Evolutionary conservation across 805 yeast genomes (phyloP).

Genomic region (Yamadazyma sp.): DNA sequence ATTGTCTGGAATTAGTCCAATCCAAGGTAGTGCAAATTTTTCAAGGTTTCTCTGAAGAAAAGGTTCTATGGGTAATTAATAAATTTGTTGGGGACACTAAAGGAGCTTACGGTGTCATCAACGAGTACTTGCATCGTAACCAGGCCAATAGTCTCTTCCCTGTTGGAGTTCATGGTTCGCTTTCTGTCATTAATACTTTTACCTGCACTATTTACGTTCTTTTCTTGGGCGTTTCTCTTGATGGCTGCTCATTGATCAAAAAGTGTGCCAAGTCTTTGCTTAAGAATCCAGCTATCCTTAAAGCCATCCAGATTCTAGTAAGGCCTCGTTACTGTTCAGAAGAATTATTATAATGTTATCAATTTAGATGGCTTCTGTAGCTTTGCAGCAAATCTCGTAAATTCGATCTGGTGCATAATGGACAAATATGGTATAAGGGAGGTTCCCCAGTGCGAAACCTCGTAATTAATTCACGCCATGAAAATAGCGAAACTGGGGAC

Average conservation of each 20-base stretch:
- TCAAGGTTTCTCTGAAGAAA: slow-evolving; percentile 46
- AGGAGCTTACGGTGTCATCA: slow-evolving; percentile 54
- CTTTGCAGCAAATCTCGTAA: too few relatives aligned
- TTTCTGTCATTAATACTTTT: slow-evolving; percentile 55
- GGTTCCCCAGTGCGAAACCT: too few relatives aligned
- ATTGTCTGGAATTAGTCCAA: slow-evolving; percentile 57
- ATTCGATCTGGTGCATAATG: too few relatives aligned
- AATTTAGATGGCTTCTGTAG: too few relatives aligned
- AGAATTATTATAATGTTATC: slow-evolving; percentile 4
- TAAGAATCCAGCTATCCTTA: slow-evolving; percentile 31
- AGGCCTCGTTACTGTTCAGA: slow-evolving; percentile 9
- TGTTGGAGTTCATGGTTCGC: slow-evolving; percentile 57
- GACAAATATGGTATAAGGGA: too few relatives aligned
- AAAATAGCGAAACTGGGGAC: too few relatives aligned
- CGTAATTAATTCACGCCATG: too few relatives aligned
- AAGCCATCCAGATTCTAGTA: slow-evolving; percentile 24
- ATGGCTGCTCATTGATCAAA: slow-evolving; percentile 38
- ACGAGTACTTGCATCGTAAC: slow-evolving; percentile 48
- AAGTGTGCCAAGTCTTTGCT: slow-evolving; percentile 41
- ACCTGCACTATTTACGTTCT: slow-evolving; percentile 40
- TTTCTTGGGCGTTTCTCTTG: slow-evolving; percentile 29
- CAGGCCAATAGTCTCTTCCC: slow-evolving; percentile 45
- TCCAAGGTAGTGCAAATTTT: slow-evolving; percentile 61
- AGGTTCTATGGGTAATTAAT: slow-evolving; percentile 53
- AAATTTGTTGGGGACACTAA: slow-evolving; percentile 52